Conservation (phyloP, 176 grass and related monocot genomes). For the Hsuehochloa calcarea region DNA sequence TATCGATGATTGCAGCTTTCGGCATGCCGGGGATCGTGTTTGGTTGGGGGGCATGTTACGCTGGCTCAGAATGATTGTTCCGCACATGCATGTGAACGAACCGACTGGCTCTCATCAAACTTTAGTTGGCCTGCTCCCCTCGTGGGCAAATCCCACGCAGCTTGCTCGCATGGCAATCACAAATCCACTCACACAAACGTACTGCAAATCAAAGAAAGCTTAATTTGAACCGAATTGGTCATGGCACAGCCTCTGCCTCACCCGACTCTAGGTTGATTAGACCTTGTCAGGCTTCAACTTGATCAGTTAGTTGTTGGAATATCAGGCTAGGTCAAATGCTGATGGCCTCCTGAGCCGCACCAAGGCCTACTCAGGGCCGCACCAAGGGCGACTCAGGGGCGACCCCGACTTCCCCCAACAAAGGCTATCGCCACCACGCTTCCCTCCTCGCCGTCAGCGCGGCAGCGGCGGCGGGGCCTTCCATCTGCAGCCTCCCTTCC, state of each 20-base stretch:
- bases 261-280: not conserved
- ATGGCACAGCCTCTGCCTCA: not conserved
- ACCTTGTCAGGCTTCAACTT: no score
- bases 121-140: not conserved
- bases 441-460: no score
- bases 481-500: no score
- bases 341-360: no score
- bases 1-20: not conserved
- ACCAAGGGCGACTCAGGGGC: no score
- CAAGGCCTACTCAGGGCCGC: no score
- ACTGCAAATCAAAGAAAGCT: not conserved
- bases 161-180: not conserved
- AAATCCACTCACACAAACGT: not conserved
- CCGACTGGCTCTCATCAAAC: not conserved
- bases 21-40: not conserved
- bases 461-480: no score
- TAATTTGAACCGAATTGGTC: not conserved
- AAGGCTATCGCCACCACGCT: no score
- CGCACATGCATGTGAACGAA: not conserved
- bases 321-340: no score
- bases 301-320: not conserved
- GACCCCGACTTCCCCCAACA: no score
- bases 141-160: not conserved
- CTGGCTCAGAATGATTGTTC: not conserved
- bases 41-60: not conserved